Evolutionary conservation across 495 filamentous ascomycete species (phyloP).

Genomic region (Penicillium steckii): DNA sequence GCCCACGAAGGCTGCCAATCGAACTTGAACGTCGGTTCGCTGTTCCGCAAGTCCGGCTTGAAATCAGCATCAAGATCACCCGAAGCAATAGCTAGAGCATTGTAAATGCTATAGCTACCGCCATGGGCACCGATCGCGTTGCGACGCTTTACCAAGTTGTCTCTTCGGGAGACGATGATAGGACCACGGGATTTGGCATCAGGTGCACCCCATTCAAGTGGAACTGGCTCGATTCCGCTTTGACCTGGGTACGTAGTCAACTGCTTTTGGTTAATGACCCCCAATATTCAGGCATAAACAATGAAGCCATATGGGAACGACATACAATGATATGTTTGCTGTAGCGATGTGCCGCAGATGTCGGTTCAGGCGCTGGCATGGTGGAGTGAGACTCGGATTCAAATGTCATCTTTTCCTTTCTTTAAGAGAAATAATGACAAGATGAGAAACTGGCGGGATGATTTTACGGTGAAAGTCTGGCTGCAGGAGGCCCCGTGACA

Average conservation of each 20-base stretch:
- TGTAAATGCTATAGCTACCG: conserved; percentile 96
- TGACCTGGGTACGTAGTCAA: conserved; percentile 92
- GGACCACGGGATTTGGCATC: conserved; percentile 78
- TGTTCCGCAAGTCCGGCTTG: conserved; percentile 92
- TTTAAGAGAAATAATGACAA: conserved; percentile 1
- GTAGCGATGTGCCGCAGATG: conserved; percentile 25
- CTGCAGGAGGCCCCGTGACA: conserved; percentile 1
- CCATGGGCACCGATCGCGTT: conserved; percentile 92
- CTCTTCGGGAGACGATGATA: conserved; percentile 80
- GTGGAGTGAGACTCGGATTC: conserved; percentile 20
- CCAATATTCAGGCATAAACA: too few species aligned
- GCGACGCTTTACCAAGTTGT: conserved; percentile 74
- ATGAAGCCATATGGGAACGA: not conserved
- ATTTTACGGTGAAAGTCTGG: conserved; percentile 1
- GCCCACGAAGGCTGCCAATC: conserved; percentile 87
- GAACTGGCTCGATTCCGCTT: conserved; percentile 85
- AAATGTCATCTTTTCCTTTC: conserved; percentile 14
- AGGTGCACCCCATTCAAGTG: conserved; percentile 81
- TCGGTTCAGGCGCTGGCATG: conserved; percentile 22
- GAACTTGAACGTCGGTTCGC: conserved; percentile 83
- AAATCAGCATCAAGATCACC: conserved; percentile 83
- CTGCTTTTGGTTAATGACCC: conserved; percentile 10
- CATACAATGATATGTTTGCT: conserved; percentile 48
- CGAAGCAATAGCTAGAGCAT: conserved; percentile 88
- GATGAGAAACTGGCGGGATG: conserved; percentile 1